Evolutionary conservation across 1,284 basidiomycete species (phyloP), one percentile per base, ranked within the genome.

Genomic region (Fistulinella cinereoalba): DNA sequence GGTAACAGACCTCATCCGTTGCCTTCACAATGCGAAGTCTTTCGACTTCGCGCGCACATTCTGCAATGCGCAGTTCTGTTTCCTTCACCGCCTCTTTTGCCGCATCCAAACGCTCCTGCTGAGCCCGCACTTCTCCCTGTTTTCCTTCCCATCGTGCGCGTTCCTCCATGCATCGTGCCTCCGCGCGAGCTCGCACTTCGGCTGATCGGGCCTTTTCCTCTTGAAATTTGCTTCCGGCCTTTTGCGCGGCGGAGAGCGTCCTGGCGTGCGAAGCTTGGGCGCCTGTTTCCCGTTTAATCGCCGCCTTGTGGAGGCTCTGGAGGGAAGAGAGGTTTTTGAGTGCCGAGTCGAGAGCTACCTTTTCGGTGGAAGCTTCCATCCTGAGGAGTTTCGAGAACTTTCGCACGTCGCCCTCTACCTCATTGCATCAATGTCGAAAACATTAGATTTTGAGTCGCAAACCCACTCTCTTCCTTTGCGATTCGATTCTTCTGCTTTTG

Each of bases 101-200:
- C 3, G 60, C 51, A 4, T 53, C 45, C 33, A 66, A 21, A n/a
- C 65, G 61, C 37, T 68, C 66, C 39, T 64, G 46, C 29, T 68
- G 66, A 0, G 66, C 62, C 3, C 6, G 47, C 6, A 56, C 56
- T 37, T 68, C 54, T 0, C 45, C 61, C 47, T 56, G 33, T 37
- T 57, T 65, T n/a, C 66, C 62, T 32, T 64, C 51, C 64, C 66
- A 65, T 34, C 60, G 53, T 3, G 61, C 64, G n/a, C 31, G 60
- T 16, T 64, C 62, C 31, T 66, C 62, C 1, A 47, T 49, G 38
- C 58, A 60, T 19, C 50, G 61, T 12, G 56, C 45, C 42, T 63
- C 64, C 18, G 56, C 52, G 1, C 62, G 60, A 25, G 64, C 61
- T 22, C 52, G 60, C 6, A 48, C 10, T 42, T 65, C 64, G 9